Evolutionary conservation across 2,329 filamentous ascomycete genomes (phyloP).

Genomic region (Cyphellophora europaea): DNA sequence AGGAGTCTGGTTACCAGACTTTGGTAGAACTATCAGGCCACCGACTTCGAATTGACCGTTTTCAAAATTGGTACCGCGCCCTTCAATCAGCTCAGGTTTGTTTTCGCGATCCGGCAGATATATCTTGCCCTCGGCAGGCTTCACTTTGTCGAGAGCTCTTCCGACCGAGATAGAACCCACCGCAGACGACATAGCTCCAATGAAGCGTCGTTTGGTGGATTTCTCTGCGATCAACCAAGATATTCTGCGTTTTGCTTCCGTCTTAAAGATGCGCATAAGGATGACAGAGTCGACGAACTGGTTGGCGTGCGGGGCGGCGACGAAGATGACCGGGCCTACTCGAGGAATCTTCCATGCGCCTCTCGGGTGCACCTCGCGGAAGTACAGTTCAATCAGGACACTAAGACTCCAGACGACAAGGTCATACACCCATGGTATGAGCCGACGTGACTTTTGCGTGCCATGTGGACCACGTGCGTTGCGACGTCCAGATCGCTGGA

Average conservation of each 20-base stretch:
- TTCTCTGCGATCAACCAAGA: conserved; percentile 92
- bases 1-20: conserved; percentile 68
- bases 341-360: conserved; percentile 92
- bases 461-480: no score
- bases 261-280: conserved; percentile 80
- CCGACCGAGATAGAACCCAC: conserved; percentile 90
- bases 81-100: conserved; percentile 71
- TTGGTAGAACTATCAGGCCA: conserved; percentile 79
- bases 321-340: conserved; percentile 82
- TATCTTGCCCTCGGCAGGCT: conserved; percentile 66
- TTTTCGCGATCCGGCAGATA: conserved; percentile 83
- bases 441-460: no score
- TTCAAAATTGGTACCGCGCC: conserved; percentile 75
- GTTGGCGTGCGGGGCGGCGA: conserved; percentile 94
- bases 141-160: conserved; percentile 80
- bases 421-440: conserved; percentile 42
- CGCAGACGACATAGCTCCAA: conserved; percentile 75
- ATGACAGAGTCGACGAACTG: conserved; percentile 97
- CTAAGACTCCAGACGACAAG: conserved; percentile 41
- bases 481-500: no score
- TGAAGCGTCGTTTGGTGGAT: conserved; percentile 80
- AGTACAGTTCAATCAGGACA: conserved; percentile 88
- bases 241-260: conserved; percentile 78
- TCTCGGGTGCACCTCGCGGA: conserved; percentile 90
- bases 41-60: conserved; percentile 60